phyloP scores from a whole-genome alignment of 495 filamentous ascomycete species.

The Physcia stellaris region DNA sequence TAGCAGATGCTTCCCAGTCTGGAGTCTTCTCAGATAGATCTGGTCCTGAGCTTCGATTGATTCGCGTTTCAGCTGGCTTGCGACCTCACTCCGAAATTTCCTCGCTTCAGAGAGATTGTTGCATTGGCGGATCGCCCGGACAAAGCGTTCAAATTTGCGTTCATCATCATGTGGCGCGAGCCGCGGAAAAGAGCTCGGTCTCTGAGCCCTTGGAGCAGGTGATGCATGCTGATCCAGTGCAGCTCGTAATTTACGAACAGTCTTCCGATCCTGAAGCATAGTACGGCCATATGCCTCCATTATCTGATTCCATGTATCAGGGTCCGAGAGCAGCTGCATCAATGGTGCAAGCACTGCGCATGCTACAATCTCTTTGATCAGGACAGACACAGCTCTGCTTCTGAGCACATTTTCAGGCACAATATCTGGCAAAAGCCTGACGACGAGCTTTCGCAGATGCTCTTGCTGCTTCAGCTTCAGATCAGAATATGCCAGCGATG shows the following conservation, averaged over 20 bases:
- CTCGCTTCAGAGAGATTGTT: constrained; percentile 91
- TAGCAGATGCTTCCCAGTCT: constrained; percentile 78
- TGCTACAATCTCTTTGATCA: constrained; percentile 72
- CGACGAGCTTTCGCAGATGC: constrained; percentile 59
- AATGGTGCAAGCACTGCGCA: constrained; percentile 63
- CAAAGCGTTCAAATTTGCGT: constrained; percentile 84
- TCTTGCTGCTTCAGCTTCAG: constrained; percentile 74
- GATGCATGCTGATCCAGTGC: constrained; percentile 93
- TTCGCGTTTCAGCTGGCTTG: constrained; percentile 85
- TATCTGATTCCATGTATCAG: constrained; percentile 93
- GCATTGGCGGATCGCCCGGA: constrained; percentile 75
- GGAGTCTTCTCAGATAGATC: constrained; percentile 73
- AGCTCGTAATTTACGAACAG: constrained; percentile 82
- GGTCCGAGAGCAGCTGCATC: constrained; percentile 62
- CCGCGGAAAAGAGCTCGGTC: constrained; percentile 51
- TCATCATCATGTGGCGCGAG: constrained; percentile 63
- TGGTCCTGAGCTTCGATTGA: constrained; percentile 65
- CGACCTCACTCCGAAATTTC: constrained; percentile 77
- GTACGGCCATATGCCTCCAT: constrained; percentile 81
- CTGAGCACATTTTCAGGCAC: constrained; percentile 60
- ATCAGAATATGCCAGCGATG: constrained; percentile 67
- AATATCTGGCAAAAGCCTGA: constrained; percentile 57
- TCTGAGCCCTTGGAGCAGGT: constrained; percentile 54
- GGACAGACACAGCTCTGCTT: constrained; percentile 63
- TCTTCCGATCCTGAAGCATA: constrained; percentile 89